Evolutionary conservation across 805 yeast species (phyloP).

Genomic region (Cyberlindnera suaveolens): DNA sequence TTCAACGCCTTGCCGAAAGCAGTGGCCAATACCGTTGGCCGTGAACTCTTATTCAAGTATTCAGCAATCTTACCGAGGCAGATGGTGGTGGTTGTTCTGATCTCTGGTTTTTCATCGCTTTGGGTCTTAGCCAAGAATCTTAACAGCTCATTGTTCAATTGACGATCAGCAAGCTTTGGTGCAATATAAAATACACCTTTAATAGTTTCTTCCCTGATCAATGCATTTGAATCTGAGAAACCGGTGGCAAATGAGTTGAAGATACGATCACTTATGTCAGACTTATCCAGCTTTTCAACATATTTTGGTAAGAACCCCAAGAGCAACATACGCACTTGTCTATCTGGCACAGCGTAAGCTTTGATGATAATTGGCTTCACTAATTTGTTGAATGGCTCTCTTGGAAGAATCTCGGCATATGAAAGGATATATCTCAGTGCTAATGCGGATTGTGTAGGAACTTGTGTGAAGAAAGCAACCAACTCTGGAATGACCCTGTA

Average conservation of each 20-base stretch:
- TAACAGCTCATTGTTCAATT: conserved; percentile 78
- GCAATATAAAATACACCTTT: conserved; percentile 55
- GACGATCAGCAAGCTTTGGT: conserved; percentile 66
- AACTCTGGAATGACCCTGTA: conserved; percentile 69
- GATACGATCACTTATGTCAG: conserved; percentile 62
- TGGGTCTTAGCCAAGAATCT: conserved; percentile 79
- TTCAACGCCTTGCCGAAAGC: conserved; percentile 80
- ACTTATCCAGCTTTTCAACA: conserved; percentile 42
- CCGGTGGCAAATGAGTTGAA: conserved; percentile 72
- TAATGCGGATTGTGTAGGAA: conserved; percentile 24
- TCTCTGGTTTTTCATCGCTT: conserved; percentile 67
- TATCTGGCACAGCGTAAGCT: conserved; percentile 61
- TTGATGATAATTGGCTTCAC: conserved; percentile 60
- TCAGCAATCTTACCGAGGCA: conserved; percentile 61
- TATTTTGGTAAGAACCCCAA: conserved; percentile 56
- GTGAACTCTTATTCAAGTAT: conserved; percentile 45
- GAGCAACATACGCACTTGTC: conserved; percentile 71
- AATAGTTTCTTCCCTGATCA: conserved; percentile 76
- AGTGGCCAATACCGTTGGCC: conserved; percentile 74
- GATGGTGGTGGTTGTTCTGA: conserved; percentile 70
- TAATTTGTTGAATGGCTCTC: conserved; percentile 31
- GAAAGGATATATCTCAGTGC: conserved; percentile 25
- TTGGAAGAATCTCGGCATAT: conserved; percentile 27
- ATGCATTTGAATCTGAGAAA: conserved; percentile 74
- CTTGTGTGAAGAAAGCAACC: conserved; percentile 33